Evolutionary conservation across 768 basidiomycete species (phyloP), one percentile per base, ranked within the genome.

Genomic region (Trametes sanguinea): DNA sequence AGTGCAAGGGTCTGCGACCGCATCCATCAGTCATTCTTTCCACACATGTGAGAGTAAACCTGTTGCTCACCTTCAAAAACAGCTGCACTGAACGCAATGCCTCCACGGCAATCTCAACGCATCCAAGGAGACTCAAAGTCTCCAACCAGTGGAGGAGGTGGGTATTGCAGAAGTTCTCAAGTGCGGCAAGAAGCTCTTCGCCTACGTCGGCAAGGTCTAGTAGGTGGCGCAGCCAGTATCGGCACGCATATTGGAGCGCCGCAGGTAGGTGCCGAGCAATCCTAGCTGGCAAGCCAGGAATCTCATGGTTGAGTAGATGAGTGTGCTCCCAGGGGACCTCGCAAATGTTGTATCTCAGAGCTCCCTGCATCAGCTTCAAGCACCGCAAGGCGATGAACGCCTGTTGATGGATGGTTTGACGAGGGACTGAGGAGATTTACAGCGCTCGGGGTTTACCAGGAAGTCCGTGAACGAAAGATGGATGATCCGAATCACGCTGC

Each of bases 101-200:
- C 32, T 9, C 16, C 54, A 53, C 27, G 30, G 61, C 13, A 17
- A 5, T 27, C 39, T 50, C 16, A 2, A 62, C 56, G 14, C 57
- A 14, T 10, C 54, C 57, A 3, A 60, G 29, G 6, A 60, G 45
- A 30, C 63, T 64, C 17, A 50, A 43, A 1, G 54, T 60, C 57
- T 72, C 71, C 3, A 72, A 43, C 71, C 71, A 72, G 32, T 69
- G 53, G 1, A 72, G 60, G 2, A 72, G 60, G 48, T 62, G 47
- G 17, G 54, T 50, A 16, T 48, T 47, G 45, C 60, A 65, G 35
- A 72, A 70, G 14, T 48, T 17, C 16, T 37, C 33, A 8, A 37
- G 35, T 1, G 51, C 40, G 2, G 42, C 43, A 2, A 62, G 48
- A 11, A 67, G n/a, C 3, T 42, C 50, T 33, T 60, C 40, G 2